A percentile compares a stretch with the other conserved stretches of the same genome.
phyloP scores from a whole-genome alignment of 805 yeast species.

The Komagataella mondaviorum region DNA sequence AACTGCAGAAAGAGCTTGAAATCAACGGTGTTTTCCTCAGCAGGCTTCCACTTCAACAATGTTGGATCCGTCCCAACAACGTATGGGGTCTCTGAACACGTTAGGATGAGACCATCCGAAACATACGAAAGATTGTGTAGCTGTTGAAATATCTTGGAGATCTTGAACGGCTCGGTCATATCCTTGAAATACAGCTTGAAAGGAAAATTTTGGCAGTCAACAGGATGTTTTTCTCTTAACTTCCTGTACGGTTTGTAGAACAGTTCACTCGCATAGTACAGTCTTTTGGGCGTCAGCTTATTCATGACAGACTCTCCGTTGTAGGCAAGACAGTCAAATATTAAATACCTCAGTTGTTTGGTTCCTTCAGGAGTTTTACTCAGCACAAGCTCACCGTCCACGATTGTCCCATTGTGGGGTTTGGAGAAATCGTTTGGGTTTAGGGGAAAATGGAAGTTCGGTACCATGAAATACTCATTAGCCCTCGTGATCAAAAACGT shows the following conservation, averaged over 20 bases:
- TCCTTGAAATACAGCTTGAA: conserved; percentile 78
- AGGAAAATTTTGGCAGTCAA: conserved; percentile 63
- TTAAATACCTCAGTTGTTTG: conserved; percentile 64
- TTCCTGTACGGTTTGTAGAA: conserved; percentile 74
- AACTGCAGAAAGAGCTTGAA: conserved; percentile 59
- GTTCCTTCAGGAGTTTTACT: conserved; percentile 46
- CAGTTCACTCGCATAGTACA: conserved; percentile 75
- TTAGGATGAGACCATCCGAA: conserved; percentile 88
- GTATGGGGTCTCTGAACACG: conserved; percentile 84
- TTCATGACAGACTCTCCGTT: conserved; percentile 62
- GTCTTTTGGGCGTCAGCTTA: conserved; percentile 63
- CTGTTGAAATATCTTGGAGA: conserved; percentile 60
- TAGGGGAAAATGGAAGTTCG: conserved; percentile 74
- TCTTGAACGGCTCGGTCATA: conserved; percentile 74
- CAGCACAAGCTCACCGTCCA: conserved; percentile 89
- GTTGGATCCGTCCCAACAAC: conserved; percentile 79
- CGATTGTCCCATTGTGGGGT: conserved; percentile 75
- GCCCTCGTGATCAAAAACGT: conserved; percentile 82
- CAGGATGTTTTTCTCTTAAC: conserved; percentile 57
- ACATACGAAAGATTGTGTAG: conserved; percentile 70
- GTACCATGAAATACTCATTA: conserved; percentile 72
- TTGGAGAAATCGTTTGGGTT: conserved; percentile 29
- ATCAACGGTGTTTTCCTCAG: conserved; percentile 89
- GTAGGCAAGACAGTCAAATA: conserved; percentile 83
- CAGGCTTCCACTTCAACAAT: conserved; percentile 92